Conservation (phyloP, 805 yeast species). For the Yarrowia sp. region DNA sequence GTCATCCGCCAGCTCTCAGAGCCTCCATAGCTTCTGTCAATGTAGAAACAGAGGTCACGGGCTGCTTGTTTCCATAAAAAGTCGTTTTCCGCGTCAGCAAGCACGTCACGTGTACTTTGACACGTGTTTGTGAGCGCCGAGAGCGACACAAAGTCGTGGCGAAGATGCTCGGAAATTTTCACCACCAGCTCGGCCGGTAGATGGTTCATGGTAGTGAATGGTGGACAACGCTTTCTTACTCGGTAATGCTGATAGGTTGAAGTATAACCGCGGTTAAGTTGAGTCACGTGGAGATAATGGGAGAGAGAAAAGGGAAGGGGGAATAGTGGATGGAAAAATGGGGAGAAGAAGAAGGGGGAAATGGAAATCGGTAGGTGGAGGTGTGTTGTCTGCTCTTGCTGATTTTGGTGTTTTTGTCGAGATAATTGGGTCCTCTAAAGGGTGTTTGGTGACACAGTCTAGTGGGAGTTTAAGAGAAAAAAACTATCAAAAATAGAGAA, state of each 20-base stretch:
- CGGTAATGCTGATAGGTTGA: constrained; percentile 4
- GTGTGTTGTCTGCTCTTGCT: too few relatives aligned
- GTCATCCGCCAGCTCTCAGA: constrained; percentile 7
- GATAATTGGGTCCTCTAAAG: too few relatives aligned
- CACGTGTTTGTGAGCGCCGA: constrained; percentile 20
- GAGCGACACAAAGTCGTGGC: constrained; percentile 20
- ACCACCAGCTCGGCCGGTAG: constrained; percentile 32
- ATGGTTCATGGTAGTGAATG: constrained; percentile 2
- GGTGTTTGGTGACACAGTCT: too few relatives aligned
- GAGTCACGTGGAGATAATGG: constrained; percentile 20
- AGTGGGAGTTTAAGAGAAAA: too few relatives aligned
- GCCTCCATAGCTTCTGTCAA: constrained; percentile 18
- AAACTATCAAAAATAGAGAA: too few relatives aligned
- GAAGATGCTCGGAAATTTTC: constrained; percentile 7
- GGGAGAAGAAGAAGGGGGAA: background rate
- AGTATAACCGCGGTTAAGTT: background rate
- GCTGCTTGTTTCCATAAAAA: constrained; percentile 18
- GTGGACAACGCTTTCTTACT: too few relatives aligned
- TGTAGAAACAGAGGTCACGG: constrained; percentile 13
- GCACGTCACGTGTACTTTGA: constrained; percentile 9
- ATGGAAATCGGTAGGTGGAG: too few relatives aligned
- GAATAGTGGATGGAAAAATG: background rate
- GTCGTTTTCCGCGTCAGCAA: constrained; percentile 20
- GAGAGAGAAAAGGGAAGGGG: background rate
- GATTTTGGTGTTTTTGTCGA: too few relatives aligned